Conservation (phyloP, 2,329 filamentous ascomycete species). For the Tolypocladium ovalisporum region DNA sequence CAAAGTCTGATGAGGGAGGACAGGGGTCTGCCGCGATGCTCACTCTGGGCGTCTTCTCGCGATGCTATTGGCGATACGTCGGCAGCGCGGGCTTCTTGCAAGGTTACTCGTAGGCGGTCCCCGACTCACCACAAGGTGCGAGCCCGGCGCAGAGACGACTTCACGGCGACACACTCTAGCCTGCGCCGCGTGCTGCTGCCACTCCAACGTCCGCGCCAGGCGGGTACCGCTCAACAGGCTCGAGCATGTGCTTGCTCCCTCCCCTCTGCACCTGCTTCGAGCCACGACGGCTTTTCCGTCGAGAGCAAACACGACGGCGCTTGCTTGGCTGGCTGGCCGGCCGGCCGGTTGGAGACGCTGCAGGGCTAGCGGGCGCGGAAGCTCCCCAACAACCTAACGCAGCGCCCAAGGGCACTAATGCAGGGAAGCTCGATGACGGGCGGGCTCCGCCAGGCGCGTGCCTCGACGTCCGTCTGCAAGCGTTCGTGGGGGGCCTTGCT, state of each 20-base stretch:
- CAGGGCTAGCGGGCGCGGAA: background rate
- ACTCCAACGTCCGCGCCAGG: background rate
- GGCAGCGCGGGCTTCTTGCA: no score
- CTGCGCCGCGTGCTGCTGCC: background rate
- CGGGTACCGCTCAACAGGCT: background rate
- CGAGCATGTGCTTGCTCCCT: background rate
- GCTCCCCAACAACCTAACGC: background rate
- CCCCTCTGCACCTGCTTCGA: background rate
- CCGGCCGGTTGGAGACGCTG: background rate
- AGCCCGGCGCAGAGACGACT: no score
- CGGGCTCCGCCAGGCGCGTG: background rate
- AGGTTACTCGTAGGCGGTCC: no score
- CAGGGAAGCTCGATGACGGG: background rate
- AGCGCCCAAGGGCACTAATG: background rate
- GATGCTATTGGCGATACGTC: no score
- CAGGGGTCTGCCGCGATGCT: background rate
- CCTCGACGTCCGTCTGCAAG: no score
- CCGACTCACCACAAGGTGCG: no score
- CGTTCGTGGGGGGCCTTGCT: background rate
- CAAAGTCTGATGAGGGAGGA: background rate
- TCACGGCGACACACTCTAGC: no score
- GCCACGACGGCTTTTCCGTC: background rate
- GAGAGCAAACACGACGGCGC: background rate
- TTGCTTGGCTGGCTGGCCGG: background rate
- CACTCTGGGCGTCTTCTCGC: no score